A percentile compares a stretch with the other conserved stretches of the same genome.
Evolutionary conservation across 2,329 filamentous ascomycete genomes (phyloP).

Genomic region (Coniochaeta sp.): DNA sequence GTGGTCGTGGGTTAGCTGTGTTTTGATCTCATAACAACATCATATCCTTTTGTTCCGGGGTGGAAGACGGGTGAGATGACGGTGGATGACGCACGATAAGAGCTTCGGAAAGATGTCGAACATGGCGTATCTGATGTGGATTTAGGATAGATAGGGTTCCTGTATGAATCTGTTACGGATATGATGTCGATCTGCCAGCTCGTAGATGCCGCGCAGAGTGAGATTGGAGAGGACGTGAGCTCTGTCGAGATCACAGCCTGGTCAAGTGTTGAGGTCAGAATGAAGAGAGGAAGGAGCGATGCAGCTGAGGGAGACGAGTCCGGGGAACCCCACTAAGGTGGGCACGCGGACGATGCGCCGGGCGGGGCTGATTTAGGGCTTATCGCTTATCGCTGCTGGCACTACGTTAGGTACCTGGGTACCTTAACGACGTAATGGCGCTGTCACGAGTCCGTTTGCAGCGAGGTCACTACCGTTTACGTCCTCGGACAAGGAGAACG

Average conservation of each 20-base stretch:
- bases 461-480: too few species aligned
- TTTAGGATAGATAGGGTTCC: background rate
- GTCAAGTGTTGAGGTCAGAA: background rate
- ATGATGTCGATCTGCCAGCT: background rate
- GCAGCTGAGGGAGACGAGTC: background rate
- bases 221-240: background rate
- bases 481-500: too few species aligned
- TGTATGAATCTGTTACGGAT: background rate
- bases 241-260: background rate
- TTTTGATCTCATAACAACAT: background rate
- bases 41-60: background rate
- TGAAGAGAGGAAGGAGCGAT: background rate
- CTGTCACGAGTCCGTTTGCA: too few species aligned
- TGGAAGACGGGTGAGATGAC: slow-evolving; percentile 6
- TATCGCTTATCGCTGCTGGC: background rate
- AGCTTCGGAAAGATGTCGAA: slow-evolving; percentile 73
- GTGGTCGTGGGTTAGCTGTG: slow-evolving; percentile 8
- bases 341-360: slow-evolving; percentile 1
- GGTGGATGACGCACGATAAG: slow-evolving; percentile 56
- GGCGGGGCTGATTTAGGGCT: background rate
- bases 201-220: background rate
- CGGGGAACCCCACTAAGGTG: background rate
- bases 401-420: background rate
- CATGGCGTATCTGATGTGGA: slow-evolving; percentile 30
- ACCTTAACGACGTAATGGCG: background rate